These are phyloP conservation scores for Globisporangium parvum DNA, from an alignment of 352 stramenopile genomes.

Conservation along the genomic window DNA sequence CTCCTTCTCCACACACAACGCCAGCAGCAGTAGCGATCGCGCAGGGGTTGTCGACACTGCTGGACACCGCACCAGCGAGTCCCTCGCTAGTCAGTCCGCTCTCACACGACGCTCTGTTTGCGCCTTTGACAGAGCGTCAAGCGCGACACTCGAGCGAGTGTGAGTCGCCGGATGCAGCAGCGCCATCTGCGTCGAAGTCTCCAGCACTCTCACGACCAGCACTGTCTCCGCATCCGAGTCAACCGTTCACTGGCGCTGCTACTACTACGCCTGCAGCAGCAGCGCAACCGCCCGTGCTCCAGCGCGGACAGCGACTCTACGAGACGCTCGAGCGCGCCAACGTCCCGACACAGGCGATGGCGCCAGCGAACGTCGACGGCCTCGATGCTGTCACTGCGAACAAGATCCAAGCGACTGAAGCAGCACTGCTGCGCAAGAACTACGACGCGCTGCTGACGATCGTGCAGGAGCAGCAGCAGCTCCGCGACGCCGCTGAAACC, in stretches of 20 bases:
- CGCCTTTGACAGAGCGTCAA: neutral
- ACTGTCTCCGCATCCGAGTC: too few relatives aligned
- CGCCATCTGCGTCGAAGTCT: neutral
- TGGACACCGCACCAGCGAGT: too few relatives aligned
- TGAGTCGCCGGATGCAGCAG: neutral
- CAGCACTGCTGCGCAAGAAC: slow-evolving; percentile 62
- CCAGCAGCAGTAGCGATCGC: neutral
- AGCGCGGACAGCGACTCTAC: neutral
- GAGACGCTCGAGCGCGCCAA: slow-evolving; percentile 15
- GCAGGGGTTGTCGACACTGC: too few relatives aligned
- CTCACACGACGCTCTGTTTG: too few relatives aligned
- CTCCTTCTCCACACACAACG: neutral
- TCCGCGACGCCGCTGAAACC: slow-evolving; percentile 44
- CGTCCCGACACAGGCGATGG: slow-evolving; percentile 23
- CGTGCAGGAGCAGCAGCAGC: slow-evolving; percentile 64
- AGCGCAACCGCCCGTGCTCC: neutral
- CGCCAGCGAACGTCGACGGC: slow-evolving; percentile 43
- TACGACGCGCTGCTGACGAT: slow-evolving; percentile 75
- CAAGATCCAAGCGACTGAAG: slow-evolving; percentile 54
- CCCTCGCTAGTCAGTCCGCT: too few relatives aligned
- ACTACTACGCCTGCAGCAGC: neutral
- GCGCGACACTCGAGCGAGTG: too few relatives aligned
- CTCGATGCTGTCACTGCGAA: slow-evolving; percentile 41
- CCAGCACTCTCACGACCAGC: neutral
- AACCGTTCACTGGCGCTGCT: neutral